Evolutionary conservation across 2,329 filamentous ascomycete genomes (phyloP), one percentile per base, ranked within the genome.

Genomic region (Elsinoe australis): DNA sequence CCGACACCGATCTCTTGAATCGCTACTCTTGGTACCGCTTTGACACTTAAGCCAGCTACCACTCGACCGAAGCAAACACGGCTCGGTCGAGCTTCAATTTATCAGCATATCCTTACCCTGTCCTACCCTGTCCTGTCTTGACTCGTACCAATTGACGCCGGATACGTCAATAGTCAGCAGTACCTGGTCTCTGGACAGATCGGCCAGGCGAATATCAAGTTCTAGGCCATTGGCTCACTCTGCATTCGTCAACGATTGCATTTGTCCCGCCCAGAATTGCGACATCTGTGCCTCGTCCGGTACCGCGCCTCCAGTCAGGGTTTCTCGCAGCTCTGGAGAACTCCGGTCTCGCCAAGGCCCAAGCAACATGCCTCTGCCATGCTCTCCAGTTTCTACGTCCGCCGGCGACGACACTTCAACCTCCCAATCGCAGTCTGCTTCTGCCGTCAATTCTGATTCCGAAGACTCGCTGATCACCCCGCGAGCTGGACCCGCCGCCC

Each of bases 371-470:
- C 58, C 58, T 38, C 49, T 59, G 18, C 61, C 61, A 32, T 63
- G 61, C 51, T 62, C 60, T 7, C 61, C 61, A 19, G 61, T 60
- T 36, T 60, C 57, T 46, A 58, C 57, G 39, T 62, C 60, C 19
- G 55, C 58, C 15, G 55, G 32, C 15, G 50, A 49, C 31, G 52
- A 52, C 32, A 52, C 56, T 15, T 59, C 59, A 14, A 52, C 56
- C 45, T 53, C 55, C 17, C 53, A 54, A 38, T 56, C 54, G 3
- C 51, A 50, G 15, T 54, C 53, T 4, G 49, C 55, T 35, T 54
- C 53, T 4, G 49, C 55, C 33, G 52, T 54, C 26, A 58, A 56
- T 19, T 51, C 33, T 7, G 59, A 63, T 19, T 59, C 58, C 12
- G 60, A 62, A 44, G 38, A 29, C 44, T 57, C 55, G 22, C 58